Evolutionary conservation across 371 early-diverging fungal genomes (phyloP).

Genomic region (Mucor velutinosus): DNA sequence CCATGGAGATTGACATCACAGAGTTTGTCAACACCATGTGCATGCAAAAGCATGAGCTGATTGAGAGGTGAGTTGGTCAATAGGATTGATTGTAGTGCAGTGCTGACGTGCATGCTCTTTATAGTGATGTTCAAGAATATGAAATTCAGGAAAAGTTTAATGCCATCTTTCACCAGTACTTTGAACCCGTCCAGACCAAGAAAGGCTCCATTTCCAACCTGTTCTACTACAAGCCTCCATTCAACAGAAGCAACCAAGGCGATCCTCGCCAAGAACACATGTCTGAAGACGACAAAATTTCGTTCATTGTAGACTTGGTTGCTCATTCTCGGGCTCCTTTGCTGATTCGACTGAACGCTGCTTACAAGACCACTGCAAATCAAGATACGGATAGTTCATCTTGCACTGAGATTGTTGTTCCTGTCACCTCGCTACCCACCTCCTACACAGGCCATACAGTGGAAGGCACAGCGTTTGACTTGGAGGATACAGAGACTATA

Average conservation of each 20-base stretch:
- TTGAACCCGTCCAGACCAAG: slow-evolving; percentile 56
- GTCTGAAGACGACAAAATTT: slow-evolving; percentile 32
- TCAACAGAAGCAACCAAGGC: slow-evolving; percentile 29
- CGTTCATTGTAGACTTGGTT: slow-evolving; percentile 50
- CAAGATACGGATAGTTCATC: slow-evolving; percentile 19
- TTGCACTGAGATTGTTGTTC: slow-evolving; percentile 39
- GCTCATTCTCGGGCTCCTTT: slow-evolving; percentile 58
- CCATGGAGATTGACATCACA: slow-evolving; percentile 74
- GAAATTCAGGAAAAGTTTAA: slow-evolving; percentile 56
- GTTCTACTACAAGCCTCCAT: slow-evolving; percentile 69
- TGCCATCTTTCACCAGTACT: slow-evolving; percentile 61
- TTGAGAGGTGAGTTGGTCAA: slow-evolving; percentile 36
- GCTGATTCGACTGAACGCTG: slow-evolving; percentile 62
- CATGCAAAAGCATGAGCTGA: slow-evolving; percentile 41
- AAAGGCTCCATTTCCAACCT: slow-evolving; percentile 41
- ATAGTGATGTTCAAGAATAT: slow-evolving; percentile 36
- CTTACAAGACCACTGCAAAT: slow-evolving; percentile 27
- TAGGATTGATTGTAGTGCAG: too few species aligned
- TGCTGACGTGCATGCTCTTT: too few species aligned
- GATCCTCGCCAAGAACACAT: slow-evolving; percentile 5
- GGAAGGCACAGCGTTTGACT: slow-evolving; percentile 44
- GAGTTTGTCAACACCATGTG: slow-evolving; percentile 68
- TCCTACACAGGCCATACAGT: slow-evolving; percentile 38
- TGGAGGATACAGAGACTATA: slow-evolving; percentile 45
- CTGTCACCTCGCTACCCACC: slow-evolving; percentile 61